Evolutionary conservation across 1,284 basidiomycete species (phyloP), one percentile per base, ranked within the genome.

Genomic region (Marasmius oreades): DNA sequence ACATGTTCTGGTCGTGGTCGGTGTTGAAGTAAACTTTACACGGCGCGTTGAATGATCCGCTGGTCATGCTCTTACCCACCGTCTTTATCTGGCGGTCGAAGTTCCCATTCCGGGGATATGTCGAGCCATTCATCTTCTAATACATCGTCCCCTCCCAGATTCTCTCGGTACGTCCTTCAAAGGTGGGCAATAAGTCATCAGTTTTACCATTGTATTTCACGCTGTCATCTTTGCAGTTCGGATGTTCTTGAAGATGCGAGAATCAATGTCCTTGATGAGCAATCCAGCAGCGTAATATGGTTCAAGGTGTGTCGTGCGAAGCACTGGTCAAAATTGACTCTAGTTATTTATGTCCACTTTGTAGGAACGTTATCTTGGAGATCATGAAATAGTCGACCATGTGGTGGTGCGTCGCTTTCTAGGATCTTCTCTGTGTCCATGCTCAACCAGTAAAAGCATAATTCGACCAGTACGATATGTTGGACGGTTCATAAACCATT

Each of bases 401-500:
- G 64, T 91, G 18, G 79, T 88, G 44, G 88, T 90, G 66, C 57
- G 84, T 76, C 24, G 14, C 11, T 16, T 24, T 20, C 7, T 46
- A 28, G 14, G 6, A n/a, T 42, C 26, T 24, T 24, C 11, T n/a
- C 36, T 20, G 43, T 37, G 8, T 6, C n/a, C 22, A 39, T 37
- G 4, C n/a, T 51, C 26, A 42, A 50, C 22, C 12, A 46, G 31
- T 44, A 23, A 2, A 24, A 58, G 52, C 56, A 90, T 59, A 86
- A 86, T 48, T 76, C 81, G 28, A 85, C 80, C 3, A 82, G 79
- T 20, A 79, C 77, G 0, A 69, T 89, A 5, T 77, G 80, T 55
- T 92, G 89, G 89, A 81, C 80, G 20, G 82, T 90, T 24, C 89
- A 90, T 64, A 80, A 84, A 7, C 89, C 89, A 2, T 80, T 83